phyloP scores from a whole-genome alignment of 2,329 filamentous ascomycete species.

The Exophiala phaeomuriformis region DNA sequence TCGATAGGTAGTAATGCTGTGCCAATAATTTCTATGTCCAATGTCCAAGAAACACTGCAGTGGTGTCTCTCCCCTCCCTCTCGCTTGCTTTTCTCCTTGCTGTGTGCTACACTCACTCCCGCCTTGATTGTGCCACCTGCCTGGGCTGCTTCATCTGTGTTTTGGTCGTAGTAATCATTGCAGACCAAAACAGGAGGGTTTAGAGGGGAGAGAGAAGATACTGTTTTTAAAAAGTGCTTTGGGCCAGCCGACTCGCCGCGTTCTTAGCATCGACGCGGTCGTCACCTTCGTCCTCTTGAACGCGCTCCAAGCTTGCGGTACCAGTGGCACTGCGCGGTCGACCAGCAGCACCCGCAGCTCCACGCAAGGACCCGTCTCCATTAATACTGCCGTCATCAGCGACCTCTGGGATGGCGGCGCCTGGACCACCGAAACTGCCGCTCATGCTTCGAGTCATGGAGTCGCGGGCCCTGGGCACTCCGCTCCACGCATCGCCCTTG shows the following conservation, averaged over 20 bases:
- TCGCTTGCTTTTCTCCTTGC: too few relatives aligned
- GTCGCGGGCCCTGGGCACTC: slow-evolving; percentile 75
- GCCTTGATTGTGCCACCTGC: too few relatives aligned
- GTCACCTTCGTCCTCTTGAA: slow-evolving; percentile 74
- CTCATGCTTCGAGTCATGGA: slow-evolving; percentile 70
- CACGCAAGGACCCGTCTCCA: slow-evolving; percentile 50
- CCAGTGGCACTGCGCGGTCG: slow-evolving; percentile 28
- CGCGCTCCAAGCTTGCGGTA: slow-evolving; percentile 49
- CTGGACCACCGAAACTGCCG: slow-evolving; percentile 48
- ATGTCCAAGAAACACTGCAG: too few relatives aligned
- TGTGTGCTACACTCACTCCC: too few relatives aligned
- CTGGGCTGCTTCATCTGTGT: too few relatives aligned
- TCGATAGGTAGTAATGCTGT: too few relatives aligned
- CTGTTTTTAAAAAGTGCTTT: slow-evolving; percentile 69
- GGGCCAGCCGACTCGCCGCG: slow-evolving; percentile 84
- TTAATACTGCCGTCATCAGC: slow-evolving; percentile 42
- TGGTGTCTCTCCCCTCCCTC: too few relatives aligned
- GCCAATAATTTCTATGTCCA: too few relatives aligned
- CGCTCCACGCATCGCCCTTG: slow-evolving; percentile 97
- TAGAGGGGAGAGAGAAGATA: too few relatives aligned
- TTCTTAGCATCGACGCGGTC: slow-evolving; percentile 93
- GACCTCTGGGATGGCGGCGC: slow-evolving; percentile 54
- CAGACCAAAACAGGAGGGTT: too few relatives aligned
- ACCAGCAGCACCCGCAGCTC: not conserved
- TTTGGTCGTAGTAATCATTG: too few relatives aligned